Conservation (phyloP, 768 basidiomycete genomes). For the Pleurotus cornucopiae region DNA sequence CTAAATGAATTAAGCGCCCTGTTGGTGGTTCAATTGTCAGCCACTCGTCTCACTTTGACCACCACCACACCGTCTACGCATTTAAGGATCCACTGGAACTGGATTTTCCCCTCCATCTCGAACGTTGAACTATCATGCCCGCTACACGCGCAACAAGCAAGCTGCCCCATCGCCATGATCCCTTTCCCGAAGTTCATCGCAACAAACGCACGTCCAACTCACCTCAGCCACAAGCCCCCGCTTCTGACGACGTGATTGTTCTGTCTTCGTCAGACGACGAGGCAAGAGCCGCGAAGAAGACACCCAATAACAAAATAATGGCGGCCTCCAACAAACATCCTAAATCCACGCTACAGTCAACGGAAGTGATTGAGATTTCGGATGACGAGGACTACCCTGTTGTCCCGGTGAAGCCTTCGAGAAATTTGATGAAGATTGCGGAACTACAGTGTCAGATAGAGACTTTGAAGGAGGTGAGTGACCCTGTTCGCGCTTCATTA, state of each 20-base stretch:
- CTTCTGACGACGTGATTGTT: background rate
- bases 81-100: background rate
- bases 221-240: background rate
- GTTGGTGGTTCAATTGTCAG: too few species aligned
- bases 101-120: background rate
- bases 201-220: background rate
- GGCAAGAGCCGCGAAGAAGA: background rate
- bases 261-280: background rate
- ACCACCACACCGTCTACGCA: background rate
- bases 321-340: background rate
- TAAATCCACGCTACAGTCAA: background rate
- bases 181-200: conserved; percentile 1
- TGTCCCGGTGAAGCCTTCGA: conserved; percentile 9
- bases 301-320: too few species aligned
- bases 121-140: conserved; percentile 20
- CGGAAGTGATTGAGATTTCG: conserved; percentile 30
- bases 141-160: conserved; percentile 21
- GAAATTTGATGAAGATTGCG: conserved; percentile 20
- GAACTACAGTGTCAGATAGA: conserved; percentile 37
- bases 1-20: too few species aligned
- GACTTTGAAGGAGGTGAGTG: conserved; percentile 38
- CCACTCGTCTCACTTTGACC: background rate
- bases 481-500: background rate
- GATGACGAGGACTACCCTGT: conserved; percentile 30
- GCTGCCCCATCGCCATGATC: conserved; percentile 4